Evolutionary conservation across 1,284 basidiomycete genomes (phyloP).

Genomic region (Rhizoctonia solani): DNA sequence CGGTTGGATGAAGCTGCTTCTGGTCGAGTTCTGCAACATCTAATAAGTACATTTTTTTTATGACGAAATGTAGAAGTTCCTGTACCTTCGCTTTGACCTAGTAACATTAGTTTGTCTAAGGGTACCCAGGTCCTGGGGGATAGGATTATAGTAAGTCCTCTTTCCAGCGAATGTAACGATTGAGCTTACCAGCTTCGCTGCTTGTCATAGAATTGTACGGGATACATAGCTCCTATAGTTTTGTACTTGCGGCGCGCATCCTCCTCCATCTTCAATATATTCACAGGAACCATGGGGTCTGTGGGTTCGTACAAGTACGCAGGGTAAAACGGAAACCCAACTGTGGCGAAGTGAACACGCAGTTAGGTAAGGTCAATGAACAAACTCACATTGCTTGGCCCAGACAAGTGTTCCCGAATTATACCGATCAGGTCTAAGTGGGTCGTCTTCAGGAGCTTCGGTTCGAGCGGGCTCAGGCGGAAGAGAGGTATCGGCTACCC

Average conservation of each 20-base stretch:
- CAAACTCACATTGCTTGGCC: conserved; percentile 62
- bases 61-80: background rate
- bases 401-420: conserved; percentile 53
- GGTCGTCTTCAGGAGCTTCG: conserved; percentile 19
- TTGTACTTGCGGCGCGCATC: conserved; percentile 16
- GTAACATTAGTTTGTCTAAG: conserved; percentile 53
- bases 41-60: conserved; percentile 6
- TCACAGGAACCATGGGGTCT: conserved; percentile 55
- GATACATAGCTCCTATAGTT: conserved; percentile 50
- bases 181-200: conserved; percentile 57
- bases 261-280: conserved; percentile 51
- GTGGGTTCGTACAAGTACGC: conserved; percentile 61
- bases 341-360: conserved; percentile 45
- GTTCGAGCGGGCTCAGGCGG: too few relatives aligned
- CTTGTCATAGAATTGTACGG: conserved; percentile 73
- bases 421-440: background rate
- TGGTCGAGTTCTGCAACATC: conserved; percentile 41
- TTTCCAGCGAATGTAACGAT: background rate
- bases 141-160: background rate
- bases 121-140: conserved; percentile 57
- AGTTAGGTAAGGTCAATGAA: background rate
- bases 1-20: conserved; percentile 33
- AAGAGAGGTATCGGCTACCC: conserved; percentile 13
- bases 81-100: conserved; percentile 64
- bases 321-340: conserved; percentile 68